phyloP scores from a whole-genome alignment of 2,329 filamentous ascomycete species.

The Exophiala sideris region DNA sequence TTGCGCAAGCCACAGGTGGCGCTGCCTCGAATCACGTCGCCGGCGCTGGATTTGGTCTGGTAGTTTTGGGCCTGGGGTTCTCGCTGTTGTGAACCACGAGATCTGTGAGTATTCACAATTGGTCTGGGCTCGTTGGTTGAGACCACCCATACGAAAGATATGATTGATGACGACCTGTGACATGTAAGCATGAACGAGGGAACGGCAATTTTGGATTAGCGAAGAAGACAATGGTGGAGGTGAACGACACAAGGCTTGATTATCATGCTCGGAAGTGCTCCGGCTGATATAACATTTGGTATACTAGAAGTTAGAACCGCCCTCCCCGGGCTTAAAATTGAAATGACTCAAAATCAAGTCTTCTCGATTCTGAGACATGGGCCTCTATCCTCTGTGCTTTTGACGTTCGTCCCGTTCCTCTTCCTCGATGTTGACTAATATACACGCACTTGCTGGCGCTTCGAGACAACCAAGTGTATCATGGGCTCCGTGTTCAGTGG shows the following conservation, averaged over 20 bases:
- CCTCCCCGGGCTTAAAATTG: neutral
- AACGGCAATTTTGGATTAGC: neutral
- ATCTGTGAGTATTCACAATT: too few species aligned
- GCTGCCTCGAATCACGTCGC: conserved; percentile 37
- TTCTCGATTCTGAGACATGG: too few species aligned
- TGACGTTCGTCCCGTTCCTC: too few species aligned
- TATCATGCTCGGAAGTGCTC: conserved; percentile 11
- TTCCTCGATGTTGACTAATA: too few species aligned
- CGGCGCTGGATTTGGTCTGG: conserved; percentile 42
- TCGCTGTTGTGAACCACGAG: conserved; percentile 16
- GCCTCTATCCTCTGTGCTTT: too few species aligned
- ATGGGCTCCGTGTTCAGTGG: too few species aligned
- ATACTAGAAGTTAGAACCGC: neutral
- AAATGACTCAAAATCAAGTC: neutral
- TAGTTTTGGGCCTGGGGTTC: conserved; percentile 34
- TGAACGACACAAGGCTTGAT: neutral
- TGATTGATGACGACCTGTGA: neutral
- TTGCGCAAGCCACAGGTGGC: conserved; percentile 37
- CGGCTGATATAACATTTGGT: conserved; percentile 5
- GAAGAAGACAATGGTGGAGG: neutral
- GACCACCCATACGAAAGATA: neutral
- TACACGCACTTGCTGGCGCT: too few species aligned
- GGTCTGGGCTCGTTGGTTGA: too few species aligned
- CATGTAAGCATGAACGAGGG: conserved; percentile 1
- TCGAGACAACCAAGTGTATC: too few species aligned